Base-by-base conservation (phyloP, 352 stramenopile genomes). In the Globisporangium iwayamae region DNA sequence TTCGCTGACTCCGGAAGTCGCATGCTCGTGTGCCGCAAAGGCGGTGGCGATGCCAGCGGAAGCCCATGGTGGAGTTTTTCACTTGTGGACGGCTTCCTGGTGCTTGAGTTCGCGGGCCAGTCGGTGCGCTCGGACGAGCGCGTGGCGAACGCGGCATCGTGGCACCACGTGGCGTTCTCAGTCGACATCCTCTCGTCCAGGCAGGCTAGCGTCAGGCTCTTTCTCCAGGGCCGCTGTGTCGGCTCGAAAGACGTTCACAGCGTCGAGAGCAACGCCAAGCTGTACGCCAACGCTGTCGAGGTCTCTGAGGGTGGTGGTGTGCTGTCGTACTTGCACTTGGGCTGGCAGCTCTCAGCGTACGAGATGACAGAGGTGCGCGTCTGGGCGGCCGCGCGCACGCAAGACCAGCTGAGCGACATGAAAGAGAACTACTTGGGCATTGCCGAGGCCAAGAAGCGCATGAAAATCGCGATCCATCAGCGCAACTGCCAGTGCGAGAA, bases 351-450 rank as follows among this genome's bases (percentile, higher is more conserved):
- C 60, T 56, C 65, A 0, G 79, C 85, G 62, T 88, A 75, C 47
- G 80, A 93, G 46, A 69, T 93, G 69, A 89, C 84, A 1, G 86
- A 95, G 56, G 79, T 93, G 47, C 76, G 84, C n/a, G 60, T 93
- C 9, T 95, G 84, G 86, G 84, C 86, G 0, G 87, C 69, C 4
- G 78, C 81, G 2, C 80, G 86, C 16, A 90, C 81, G n/a, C 66
- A 68, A 47, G 78, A 92, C 52, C 86, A 94, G 45, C 65, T 94
- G 41, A 76, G 68, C 57, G 86, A 93, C 71, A 93, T 93, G 84
- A 91, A 91, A 52, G 84, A 93, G 51, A 95, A 92, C 68, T 95
- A 93, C 71, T 71, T 95, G 66, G 76, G 80, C n/a, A 78, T 93
- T 52, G 85, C 86, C 20, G 85, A 95, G 59, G 74, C 79, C 43